phyloP scores from a whole-genome alignment of 306 rosid genomes.

The Prunus dulcis region DNA sequence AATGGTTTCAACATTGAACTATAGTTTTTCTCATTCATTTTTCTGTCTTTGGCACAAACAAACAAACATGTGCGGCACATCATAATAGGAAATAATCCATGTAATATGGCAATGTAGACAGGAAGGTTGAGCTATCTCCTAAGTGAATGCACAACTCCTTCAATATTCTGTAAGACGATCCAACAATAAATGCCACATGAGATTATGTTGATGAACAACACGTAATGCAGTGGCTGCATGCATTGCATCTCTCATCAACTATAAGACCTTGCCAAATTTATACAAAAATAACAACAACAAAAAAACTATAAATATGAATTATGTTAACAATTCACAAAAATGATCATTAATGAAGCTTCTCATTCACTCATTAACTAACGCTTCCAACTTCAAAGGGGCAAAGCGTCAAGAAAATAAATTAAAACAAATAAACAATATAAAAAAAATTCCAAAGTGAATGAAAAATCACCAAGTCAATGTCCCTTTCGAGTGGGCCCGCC shows the following conservation, averaged over 20 bases:
- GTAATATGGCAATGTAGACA: not conserved
- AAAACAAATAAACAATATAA: not conserved
- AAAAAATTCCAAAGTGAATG: not conserved
- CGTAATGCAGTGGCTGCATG: not conserved
- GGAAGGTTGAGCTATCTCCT: not conserved
- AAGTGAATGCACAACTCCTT: not conserved
- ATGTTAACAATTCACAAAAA: not conserved
- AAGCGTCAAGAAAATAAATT: not conserved
- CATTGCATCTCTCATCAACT: not conserved
- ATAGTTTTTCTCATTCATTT: not conserved
- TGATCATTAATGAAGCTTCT: not conserved
- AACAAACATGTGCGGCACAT: not conserved
- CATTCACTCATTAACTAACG: not conserved
- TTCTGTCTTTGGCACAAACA: not conserved
- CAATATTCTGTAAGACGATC: not conserved
- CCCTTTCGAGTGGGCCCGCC: conserved; percentile 26
- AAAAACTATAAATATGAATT: not conserved
- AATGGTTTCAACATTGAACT: not conserved
- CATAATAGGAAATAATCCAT: not conserved
- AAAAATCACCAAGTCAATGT: conserved; percentile 25
- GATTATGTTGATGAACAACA: not conserved
- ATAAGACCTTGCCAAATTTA: not conserved
- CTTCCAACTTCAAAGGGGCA: not conserved
- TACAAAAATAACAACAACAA: not conserved
- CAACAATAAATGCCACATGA: not conserved